Base-by-base conservation (phyloP, 2,329 filamentous ascomycete species). In the Pseudogymnoascus pannorum region DNA sequence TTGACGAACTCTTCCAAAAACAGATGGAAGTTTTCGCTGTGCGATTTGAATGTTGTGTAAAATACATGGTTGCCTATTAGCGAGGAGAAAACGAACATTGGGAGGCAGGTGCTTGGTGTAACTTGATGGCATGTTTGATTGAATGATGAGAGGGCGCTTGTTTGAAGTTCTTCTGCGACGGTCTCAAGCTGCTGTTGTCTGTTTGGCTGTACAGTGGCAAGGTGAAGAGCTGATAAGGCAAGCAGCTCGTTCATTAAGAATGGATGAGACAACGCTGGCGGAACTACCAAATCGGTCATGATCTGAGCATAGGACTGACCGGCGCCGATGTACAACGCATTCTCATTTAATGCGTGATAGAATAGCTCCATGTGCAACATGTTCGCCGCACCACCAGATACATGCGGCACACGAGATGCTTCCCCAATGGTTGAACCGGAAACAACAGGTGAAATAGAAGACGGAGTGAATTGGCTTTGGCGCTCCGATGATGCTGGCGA, bases 341-440 rank as follows among this genome's bases (percentile, higher is more conserved):
- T 7, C 48, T 54, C 48, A 18, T 18, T 18, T 12, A 54, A 12
- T 4, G 74, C 76, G 9, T 70, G 70, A 62, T 80, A 75, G 44
- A 75, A 70, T 20, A 79, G 65, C 61, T 79, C 77, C 7, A 79
- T 67, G 33, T 75, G 76, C n/a, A 73, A 66, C n/a, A 75, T 66
- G 26, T 65, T 66, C 36, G 68, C 64, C 54, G 61, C 60, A 29
- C 63, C 59, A 31, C 38, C 36, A 14, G 14, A n/a, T 20, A 31
- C 16, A 9, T 26, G 48, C 35, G 54, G n/a, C 42, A 16, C 26
- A 61, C 38, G 14, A 8, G 51, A 26, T 26, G 57, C 36, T 20
- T 48, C 24, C 29, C 7, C 44, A 54, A 54, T 31, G 4, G 48
- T 54, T 54, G 24, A 54, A 31, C 48, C 26, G 9, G 48, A n/a